phyloP scores from a whole-genome alignment of 2,329 filamentous ascomycete genomes.

The Fusarium stilboides region DNA sequence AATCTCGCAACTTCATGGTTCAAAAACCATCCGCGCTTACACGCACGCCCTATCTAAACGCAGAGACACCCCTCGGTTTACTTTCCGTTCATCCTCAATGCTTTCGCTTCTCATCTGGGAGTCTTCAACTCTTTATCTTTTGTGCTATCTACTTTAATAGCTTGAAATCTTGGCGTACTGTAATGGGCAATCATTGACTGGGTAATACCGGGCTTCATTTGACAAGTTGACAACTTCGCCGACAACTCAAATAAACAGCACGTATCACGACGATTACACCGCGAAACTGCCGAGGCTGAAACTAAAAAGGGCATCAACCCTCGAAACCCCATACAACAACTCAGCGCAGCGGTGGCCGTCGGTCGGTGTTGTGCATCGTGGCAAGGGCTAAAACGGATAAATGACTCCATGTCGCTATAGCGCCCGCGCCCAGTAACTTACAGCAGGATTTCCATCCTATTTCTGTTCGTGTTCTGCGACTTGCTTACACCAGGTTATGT shows the following conservation, averaged over 20 bases:
- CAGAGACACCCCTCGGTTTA: constrained; percentile 7
- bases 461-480: constrained; percentile 1
- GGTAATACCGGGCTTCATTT: neutral
- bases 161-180: constrained; percentile 2
- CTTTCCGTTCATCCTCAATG: constrained; percentile 1
- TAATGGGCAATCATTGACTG: constrained; percentile 13
- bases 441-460: constrained; percentile 4
- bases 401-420: constrained; percentile 36
- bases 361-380: constrained; percentile 13
- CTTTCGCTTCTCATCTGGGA: neutral
- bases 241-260: constrained; percentile 19
- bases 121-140: constrained; percentile 1
- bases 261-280: constrained; percentile 19
- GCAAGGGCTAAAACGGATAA: constrained; percentile 33
- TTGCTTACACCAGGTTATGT: constrained; percentile 18
- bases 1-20: constrained; percentile 42
- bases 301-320: constrained; percentile 13
- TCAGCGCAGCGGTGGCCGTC: neutral
- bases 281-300: constrained; percentile 43
- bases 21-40: constrained; percentile 34
- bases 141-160: neutral
- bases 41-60: constrained; percentile 30
- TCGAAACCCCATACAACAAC: constrained; percentile 18
- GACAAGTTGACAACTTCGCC: constrained; percentile 12
- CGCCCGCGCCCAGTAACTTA: constrained; percentile 11